phyloP scores from a whole-genome alignment of 1,284 basidiomycete species.

The Entoloma clypeatum region DNA sequence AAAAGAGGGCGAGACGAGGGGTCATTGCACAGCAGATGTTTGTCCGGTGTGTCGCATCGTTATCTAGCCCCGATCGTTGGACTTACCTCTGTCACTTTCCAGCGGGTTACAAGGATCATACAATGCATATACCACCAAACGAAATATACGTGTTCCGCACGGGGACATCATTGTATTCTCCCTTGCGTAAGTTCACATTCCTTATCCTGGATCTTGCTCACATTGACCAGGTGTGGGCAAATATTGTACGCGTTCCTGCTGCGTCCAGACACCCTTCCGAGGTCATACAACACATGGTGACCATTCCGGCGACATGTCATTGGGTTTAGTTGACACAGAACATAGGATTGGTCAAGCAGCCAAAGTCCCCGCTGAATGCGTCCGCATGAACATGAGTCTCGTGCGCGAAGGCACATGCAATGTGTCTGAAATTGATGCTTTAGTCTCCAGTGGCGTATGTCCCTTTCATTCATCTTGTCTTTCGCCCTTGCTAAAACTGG shows the following conservation, averaged over 20 bases:
- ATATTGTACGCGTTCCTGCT: slow-evolving; percentile 86
- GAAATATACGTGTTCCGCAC: slow-evolving; percentile 74
- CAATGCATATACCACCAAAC: slow-evolving; percentile 65
- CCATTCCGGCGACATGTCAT: slow-evolving; percentile 29
- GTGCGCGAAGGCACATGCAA: slow-evolving; percentile 58
- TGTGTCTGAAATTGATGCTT: slow-evolving; percentile 49
- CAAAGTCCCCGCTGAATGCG: slow-evolving; percentile 56
- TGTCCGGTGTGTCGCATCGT: slow-evolving; percentile 56
- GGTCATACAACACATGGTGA: slow-evolving; percentile 74
- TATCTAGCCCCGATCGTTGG: background rate
- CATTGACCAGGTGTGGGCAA: slow-evolving; percentile 67
- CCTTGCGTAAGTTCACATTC: slow-evolving; percentile 52
- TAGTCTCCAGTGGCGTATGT: slow-evolving; percentile 49
- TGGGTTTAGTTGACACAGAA: slow-evolving; percentile 30
- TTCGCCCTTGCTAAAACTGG: background rate
- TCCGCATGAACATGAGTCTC: slow-evolving; percentile 62
- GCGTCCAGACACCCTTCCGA: slow-evolving; percentile 79
- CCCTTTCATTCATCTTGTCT: background rate
- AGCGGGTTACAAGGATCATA: slow-evolving; percentile 85
- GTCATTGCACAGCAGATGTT: slow-evolving; percentile 90
- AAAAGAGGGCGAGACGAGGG: slow-evolving; percentile 65
- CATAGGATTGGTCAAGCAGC: slow-evolving; percentile 53
- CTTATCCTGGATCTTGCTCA: slow-evolving; percentile 1
- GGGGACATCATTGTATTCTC: slow-evolving; percentile 85
- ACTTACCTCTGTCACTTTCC: slow-evolving; percentile 3